Evolutionary conservation across 129 eudicot genomes (phyloP).

Genomic region (Scalesia atractyloides): DNA sequence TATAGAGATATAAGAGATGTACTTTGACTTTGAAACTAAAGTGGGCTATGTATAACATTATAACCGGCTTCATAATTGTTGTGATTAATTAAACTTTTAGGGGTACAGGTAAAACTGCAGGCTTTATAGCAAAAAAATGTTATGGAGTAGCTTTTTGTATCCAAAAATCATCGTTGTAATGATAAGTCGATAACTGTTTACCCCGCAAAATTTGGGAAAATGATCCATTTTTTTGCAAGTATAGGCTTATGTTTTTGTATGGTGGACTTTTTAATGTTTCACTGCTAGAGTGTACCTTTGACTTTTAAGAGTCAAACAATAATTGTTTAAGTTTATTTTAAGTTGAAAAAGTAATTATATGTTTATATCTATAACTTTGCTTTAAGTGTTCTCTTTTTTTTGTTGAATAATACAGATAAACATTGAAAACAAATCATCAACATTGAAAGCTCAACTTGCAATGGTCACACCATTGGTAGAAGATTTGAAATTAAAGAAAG

Average conservation of each 20-base stretch:
- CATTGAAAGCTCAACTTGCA: constrained; percentile 79
- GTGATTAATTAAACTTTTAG: constrained; percentile 8
- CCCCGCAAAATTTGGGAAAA: neutral
- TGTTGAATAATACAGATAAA: constrained; percentile 46
- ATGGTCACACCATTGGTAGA: constrained; percentile 67
- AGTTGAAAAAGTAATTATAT: neutral
- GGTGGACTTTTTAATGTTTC: constrained; percentile 1
- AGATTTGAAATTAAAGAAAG: constrained; percentile 64
- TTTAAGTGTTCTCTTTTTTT: neutral
- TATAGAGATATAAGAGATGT: neutral
- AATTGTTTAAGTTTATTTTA: constrained; percentile 2
- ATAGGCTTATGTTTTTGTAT: constrained; percentile 1
- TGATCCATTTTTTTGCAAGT: constrained; percentile 8
- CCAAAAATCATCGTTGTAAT: neutral
- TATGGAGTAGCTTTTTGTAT: constrained; percentile 11
- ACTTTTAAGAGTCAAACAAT: constrained; percentile 13
- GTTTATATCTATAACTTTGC: neutral
- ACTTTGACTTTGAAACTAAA: constrained; percentile 25
- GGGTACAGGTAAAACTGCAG: neutral
- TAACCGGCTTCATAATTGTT: constrained; percentile 10
- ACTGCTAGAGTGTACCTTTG: constrained; percentile 4
- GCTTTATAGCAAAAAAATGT: constrained; percentile 19
- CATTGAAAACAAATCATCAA: constrained; percentile 50
- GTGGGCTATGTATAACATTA: neutral
- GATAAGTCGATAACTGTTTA: neutral